phyloP scores from a whole-genome alignment of 352 stramenopile species.

The Globisporangium ultimum region DNA sequence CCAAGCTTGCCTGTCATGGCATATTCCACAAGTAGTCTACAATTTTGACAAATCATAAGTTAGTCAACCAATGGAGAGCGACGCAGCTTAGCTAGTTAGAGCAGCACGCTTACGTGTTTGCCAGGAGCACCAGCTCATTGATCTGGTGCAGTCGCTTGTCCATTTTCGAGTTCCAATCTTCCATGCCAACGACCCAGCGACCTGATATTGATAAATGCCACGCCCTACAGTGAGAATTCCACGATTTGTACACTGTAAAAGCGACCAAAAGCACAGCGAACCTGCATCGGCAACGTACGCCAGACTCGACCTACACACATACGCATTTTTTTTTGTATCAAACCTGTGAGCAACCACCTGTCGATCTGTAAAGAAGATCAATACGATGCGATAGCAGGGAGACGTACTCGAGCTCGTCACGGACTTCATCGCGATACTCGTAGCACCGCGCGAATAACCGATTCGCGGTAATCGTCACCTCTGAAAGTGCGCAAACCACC shows the following conservation, averaged over 20 bases:
- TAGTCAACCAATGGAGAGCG: background rate
- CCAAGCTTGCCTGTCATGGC: conserved; percentile 57
- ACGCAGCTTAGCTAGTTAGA: background rate
- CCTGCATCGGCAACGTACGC: conserved; percentile 65
- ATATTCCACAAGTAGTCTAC: conserved; percentile 62
- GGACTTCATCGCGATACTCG: conserved; percentile 81
- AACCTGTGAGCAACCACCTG: background rate
- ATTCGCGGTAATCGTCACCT: conserved; percentile 48
- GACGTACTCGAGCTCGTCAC: conserved; percentile 75
- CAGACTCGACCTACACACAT: conserved; percentile 42
- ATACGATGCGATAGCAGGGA: background rate
- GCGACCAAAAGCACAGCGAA: conserved; percentile 4
- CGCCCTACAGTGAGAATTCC: background rate
- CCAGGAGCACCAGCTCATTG: conserved; percentile 75
- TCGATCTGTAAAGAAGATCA: too few relatives aligned
- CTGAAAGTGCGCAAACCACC: conserved; percentile 3
- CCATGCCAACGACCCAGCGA: conserved; percentile 79
- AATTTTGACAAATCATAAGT: background rate
- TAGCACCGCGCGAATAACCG: conserved; percentile 74
- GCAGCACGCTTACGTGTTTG: conserved; percentile 39
- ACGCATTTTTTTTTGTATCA: background rate
- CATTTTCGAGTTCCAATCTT: conserved; percentile 88
- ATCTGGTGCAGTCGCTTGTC: conserved; percentile 78
- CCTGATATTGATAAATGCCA: conserved; percentile 15
- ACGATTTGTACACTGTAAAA: background rate